phyloP scores from a whole-genome alignment of 768 basidiomycete species.

The Holtermannia corniformis region DNA sequence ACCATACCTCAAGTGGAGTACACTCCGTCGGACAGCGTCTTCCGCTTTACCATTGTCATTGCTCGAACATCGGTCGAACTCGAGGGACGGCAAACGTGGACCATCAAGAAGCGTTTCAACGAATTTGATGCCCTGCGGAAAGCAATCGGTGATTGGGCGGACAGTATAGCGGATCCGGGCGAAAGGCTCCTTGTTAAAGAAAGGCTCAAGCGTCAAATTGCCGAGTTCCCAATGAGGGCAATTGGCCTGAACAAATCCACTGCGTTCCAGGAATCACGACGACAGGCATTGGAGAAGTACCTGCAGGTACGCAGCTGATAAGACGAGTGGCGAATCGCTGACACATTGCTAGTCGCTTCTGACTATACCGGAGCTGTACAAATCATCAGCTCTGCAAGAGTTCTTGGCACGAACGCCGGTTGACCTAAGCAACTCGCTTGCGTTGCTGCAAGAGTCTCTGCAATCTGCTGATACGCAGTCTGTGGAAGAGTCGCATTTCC shows the following conservation, averaged over 20 bases:
- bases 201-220: slow-evolving; percentile 46
- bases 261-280: slow-evolving; percentile 76
- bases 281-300: slow-evolving; percentile 74
- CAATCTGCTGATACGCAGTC: too few species aligned
- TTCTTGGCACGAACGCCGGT: slow-evolving; percentile 22
- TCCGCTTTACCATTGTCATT: slow-evolving; percentile 83
- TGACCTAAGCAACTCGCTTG: slow-evolving; percentile 28
- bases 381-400: slow-evolving; percentile 67
- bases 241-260: slow-evolving; percentile 76
- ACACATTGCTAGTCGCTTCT: slow-evolving; percentile 14
- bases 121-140: slow-evolving; percentile 87
- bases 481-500: not conserved
- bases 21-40: slow-evolving; percentile 62
- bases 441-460: not conserved
- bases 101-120: slow-evolving; percentile 85
- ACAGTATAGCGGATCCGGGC: not conserved
- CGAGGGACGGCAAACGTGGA: slow-evolving; percentile 68
- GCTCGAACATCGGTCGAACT: slow-evolving; percentile 77
- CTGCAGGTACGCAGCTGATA: slow-evolving; percentile 55
- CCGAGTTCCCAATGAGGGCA: slow-evolving; percentile 91
- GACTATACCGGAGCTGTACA: slow-evolving; percentile 43
- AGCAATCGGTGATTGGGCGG: slow-evolving; percentile 57
- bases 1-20: slow-evolving; percentile 72
- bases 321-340: slow-evolving; percentile 4
- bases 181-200: slow-evolving; percentile 50